Conservation (phyloP, 768 basidiomycete genomes). For the Myochromella boudieri region DNA sequence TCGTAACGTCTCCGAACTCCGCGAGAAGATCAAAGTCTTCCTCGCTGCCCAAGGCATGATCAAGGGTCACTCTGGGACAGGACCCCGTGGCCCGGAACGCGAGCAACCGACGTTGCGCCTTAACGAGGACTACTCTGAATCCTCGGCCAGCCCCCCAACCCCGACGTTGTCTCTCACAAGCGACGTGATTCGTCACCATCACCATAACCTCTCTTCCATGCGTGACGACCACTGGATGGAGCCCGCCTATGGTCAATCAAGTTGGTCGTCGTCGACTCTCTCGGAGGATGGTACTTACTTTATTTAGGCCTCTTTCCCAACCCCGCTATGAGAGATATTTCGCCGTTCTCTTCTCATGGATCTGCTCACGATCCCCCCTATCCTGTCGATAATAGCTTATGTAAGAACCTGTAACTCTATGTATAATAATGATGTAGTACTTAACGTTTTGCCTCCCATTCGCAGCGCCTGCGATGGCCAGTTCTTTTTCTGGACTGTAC, state of each 20-base stretch:
- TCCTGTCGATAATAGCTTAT: constrained; percentile 48
- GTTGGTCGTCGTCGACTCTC: constrained; percentile 26
- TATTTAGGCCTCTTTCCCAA: constrained; percentile 13
- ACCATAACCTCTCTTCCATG: constrained; percentile 23
- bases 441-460: constrained; percentile 41
- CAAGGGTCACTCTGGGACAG: constrained; percentile 80
- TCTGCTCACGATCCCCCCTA: constrained; percentile 20
- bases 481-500: constrained; percentile 29
- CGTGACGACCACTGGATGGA: constrained; percentile 15
- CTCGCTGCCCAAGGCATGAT: constrained; percentile 86
- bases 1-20: constrained; percentile 62
- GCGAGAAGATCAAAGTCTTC: constrained; percentile 79
- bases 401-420: constrained; percentile 76
- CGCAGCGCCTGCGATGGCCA: constrained; percentile 24
- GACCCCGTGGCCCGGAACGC: constrained; percentile 55
- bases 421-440: constrained; percentile 69
- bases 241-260: constrained; percentile 13
- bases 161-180: constrained; percentile 23
- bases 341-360: constrained; percentile 22
- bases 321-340: constrained; percentile 16
- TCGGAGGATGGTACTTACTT: constrained; percentile 13
- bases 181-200: constrained; percentile 19
- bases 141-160: constrained; percentile 34
- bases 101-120: constrained; percentile 58
- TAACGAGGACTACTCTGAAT: constrained; percentile 39